Evolutionary conservation across 2,329 filamentous ascomycete genomes (phyloP), one percentile per base, ranked within the genome.

Genomic region (Paraphoma chrysanthemicola): DNA sequence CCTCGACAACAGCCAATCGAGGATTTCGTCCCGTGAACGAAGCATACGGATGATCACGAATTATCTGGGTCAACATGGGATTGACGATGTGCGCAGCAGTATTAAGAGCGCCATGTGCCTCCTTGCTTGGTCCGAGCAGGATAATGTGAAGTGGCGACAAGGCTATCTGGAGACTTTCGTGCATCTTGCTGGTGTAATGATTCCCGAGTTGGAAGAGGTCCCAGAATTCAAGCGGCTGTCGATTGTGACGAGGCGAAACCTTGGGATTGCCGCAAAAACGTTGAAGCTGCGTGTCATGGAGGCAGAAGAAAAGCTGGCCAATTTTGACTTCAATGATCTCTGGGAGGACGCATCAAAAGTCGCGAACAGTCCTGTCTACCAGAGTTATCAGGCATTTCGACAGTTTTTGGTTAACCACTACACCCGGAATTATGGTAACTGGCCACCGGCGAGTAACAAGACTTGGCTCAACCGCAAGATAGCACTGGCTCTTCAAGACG

Each of bases 141-240:
- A 82, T 2, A 82, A 79, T 16, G 84, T 90, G 8, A 81, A 81
- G 5, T 90, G 88, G 87, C 82, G 86, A 44, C 85, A 88, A 60
- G 87, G 88, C 1, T 92, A 88, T 82, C 81, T 84, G 14, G 88
- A 91, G 70, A 83, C 83, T 28, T 92, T 90, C 64, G 79, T 86
- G 6, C 89, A 92, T 68, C 85, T 86, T 60, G 84, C 84, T 3
- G 89, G 89, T 28, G 86, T 90, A 83, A 69, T 79, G 59, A 73
- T 63, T 18, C 68, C 66, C 14, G 60, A 72, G n/a, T 62, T 74
- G 8, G 71, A 87, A 83, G 68, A 79, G 70, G 44, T 78, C 75
- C 75, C 82, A 10, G 88, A 89, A 63, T 90, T 84, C 71, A 82
- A 80, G 54, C 75, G 79, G 45, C 74, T 90, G 23, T 86, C 86